phyloP scores from a whole-genome alignment of 1,139 yeast genomes.

The Suhomyces atakaporum region DNA sequence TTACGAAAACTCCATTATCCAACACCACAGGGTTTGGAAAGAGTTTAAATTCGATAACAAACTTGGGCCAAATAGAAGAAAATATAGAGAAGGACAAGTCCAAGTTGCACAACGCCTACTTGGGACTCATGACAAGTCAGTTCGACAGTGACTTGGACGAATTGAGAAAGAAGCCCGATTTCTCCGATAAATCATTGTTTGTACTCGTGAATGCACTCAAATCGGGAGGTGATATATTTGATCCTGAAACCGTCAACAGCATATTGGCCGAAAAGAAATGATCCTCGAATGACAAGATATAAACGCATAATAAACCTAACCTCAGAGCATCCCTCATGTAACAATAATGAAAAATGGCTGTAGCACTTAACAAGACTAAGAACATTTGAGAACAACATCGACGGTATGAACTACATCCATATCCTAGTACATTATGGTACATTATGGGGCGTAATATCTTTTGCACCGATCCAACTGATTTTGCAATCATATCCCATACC shows the following conservation, averaged over 20 bases:
- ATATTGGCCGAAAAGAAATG: slow-evolving; percentile 21
- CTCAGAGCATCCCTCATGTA: too few species aligned
- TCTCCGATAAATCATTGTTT: slow-evolving; percentile 57
- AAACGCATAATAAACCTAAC: too few species aligned
- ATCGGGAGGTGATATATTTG: slow-evolving; percentile 67
- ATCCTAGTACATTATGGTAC: too few species aligned
- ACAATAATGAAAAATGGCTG: too few species aligned
- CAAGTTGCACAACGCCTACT: slow-evolving; percentile 52
- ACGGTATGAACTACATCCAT: too few species aligned
- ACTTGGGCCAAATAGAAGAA: slow-evolving; percentile 26
- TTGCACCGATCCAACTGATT: too few species aligned
- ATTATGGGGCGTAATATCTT: too few species aligned
- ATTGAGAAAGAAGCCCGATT: slow-evolving; percentile 66
- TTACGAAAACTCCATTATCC: slow-evolving; percentile 28
- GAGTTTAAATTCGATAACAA: slow-evolving; percentile 18
- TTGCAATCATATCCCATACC: too few species aligned
- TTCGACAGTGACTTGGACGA: slow-evolving; percentile 66
- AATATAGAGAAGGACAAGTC: slow-evolving; percentile 33
- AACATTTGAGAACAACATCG: too few species aligned
- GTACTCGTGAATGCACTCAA: slow-evolving; percentile 66
- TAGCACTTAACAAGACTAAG: too few species aligned
- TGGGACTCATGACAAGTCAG: slow-evolving; percentile 57
- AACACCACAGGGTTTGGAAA: slow-evolving; percentile 20
- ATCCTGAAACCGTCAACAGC: slow-evolving; percentile 56
- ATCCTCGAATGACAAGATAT: too few species aligned